Conservation (phyloP, 2,329 filamentous ascomycete species). For the Tolypocladium nubicola region DNA sequence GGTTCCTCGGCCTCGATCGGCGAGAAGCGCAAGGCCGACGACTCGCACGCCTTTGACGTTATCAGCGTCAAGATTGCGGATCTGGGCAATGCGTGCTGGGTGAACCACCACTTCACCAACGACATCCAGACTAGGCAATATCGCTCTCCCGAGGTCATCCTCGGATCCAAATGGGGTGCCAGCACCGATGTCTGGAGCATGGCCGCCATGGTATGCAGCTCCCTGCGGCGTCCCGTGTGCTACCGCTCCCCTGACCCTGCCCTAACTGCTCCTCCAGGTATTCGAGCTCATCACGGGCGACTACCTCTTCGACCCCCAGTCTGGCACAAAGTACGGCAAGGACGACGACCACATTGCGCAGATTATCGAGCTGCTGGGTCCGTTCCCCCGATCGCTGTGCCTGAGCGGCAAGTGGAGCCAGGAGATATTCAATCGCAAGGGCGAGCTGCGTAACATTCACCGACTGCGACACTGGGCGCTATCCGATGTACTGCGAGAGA, state of each 20-base stretch:
- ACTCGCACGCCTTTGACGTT: slow-evolving; percentile 51
- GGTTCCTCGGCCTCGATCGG: slow-evolving; percentile 39
- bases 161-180: slow-evolving; percentile 97
- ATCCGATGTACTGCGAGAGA: slow-evolving; percentile 84
- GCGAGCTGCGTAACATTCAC: slow-evolving; percentile 95
- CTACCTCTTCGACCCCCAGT: slow-evolving; percentile 97
- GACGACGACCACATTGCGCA: slow-evolving; percentile 99
- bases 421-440: slow-evolving; percentile 97
- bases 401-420: slow-evolving; percentile 94
- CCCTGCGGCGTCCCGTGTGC: neutral
- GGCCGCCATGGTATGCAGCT: slow-evolving; percentile 81
- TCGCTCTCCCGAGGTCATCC: slow-evolving; percentile 89
- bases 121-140: slow-evolving; percentile 98
- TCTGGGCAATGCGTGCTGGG: slow-evolving; percentile 96
- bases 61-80: slow-evolving; percentile 99
- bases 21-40: slow-evolving; percentile 54
- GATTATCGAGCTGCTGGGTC: slow-evolving; percentile 91
- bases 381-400: slow-evolving; percentile 86
- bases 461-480: slow-evolving; percentile 92
- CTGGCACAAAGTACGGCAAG: slow-evolving; percentile 97
- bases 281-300: slow-evolving; percentile 98
- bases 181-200: slow-evolving; percentile 99
- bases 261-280: slow-evolving; percentile 43
- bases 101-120: slow-evolving; percentile 97
- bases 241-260: neutral